Conservation (phyloP, 2,329 filamentous ascomycete genomes). For the Byssothecium circinans region DNA sequence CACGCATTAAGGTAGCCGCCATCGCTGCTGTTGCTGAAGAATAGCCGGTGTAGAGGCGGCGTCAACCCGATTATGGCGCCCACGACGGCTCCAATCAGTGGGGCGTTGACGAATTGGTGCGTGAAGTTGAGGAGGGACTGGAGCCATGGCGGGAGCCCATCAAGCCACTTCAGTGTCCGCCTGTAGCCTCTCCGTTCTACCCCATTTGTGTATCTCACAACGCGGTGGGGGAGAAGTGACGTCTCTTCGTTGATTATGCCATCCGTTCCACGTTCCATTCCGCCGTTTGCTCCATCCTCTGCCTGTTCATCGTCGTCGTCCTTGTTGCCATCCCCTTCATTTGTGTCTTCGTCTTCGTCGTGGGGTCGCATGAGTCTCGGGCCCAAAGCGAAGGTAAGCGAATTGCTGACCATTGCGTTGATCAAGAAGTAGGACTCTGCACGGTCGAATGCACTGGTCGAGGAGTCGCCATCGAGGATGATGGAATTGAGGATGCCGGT, state of each 20-base stretch:
- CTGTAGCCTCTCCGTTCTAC: conserved; percentile 38
- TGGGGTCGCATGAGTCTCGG: conserved; percentile 58
- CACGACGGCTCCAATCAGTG: conserved; percentile 61
- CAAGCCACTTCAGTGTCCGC: conserved; percentile 38
- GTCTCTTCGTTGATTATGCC: conserved; percentile 50
- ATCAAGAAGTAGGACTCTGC: conserved; percentile 69
- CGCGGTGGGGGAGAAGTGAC: conserved; percentile 52
- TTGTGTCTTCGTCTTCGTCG: conserved; percentile 46
- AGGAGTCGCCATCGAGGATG: conserved; percentile 50
- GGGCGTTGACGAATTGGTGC: conserved; percentile 62
- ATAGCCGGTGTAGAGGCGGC: conserved; percentile 61
- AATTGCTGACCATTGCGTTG: conserved; percentile 65
- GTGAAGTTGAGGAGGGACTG: conserved; percentile 47
- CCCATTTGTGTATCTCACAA: conserved; percentile 31
- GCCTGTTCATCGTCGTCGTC: conserved; percentile 15
- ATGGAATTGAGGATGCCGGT: conserved; percentile 59
- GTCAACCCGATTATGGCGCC: conserved; percentile 63
- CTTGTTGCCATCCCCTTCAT: conserved; percentile 14
- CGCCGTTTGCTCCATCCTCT: conserved; percentile 20
- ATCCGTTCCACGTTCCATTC: conserved; percentile 28
- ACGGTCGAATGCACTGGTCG: conserved; percentile 55
- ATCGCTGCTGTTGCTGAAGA: conserved; percentile 60
- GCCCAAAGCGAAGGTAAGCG: conserved; percentile 65
- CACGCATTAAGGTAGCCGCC: conserved; percentile 68
- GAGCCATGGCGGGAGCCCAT: conserved; percentile 40